Base-by-base conservation (phyloP, 2,329 filamentous ascomycete genomes). In the Parastagonospora nodorum region DNA sequence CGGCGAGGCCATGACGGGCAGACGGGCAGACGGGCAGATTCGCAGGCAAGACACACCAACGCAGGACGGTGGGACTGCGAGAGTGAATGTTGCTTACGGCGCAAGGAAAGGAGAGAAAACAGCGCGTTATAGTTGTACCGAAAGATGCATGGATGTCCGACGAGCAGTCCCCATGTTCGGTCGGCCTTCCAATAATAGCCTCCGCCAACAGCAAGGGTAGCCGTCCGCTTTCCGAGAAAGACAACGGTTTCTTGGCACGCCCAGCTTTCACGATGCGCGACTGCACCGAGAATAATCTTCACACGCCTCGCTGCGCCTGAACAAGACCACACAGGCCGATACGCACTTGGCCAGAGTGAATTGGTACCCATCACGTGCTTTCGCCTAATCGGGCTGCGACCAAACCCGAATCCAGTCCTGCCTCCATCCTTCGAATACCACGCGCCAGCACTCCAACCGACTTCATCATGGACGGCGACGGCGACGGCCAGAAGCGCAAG, bases 401-500 rank as follows among this genome's bases (percentile, higher is more conserved):
- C 19, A 24, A 24, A 5, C 19, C 19, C 19, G 19, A 24, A 24
- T 24, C 19, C 19, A 24, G 19, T 5, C 19, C 19, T 24, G 19
- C 19, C 19, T 24, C 19, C 5, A 24, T 24, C 19, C 19, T 3
- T 24, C 32, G 12, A 39, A 29, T 38, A 37, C 44, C 40, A 42
- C 27, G 29, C 45, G 30, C 15, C 12, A 48, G 19, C 44, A 24
- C 31, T 33, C 4, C 12, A 0, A 32, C 16, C 40, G 24, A 15
- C 27, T 14, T 31, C 58, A 45, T 42, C n/a, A 75, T 75, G 73
- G 72, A 74, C n/a, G 58, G 61, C 32, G 73, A 75, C 47, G 66
- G 65, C 42, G 63, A 66, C 9, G 57, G 62, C 28, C 65, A 63
- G 53, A 80, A 80, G 68, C 76, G 78, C 59, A 80, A 79, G 60